Base-by-base conservation (phyloP, 2,329 filamentous ascomycete genomes). In the Diplodia intermedia region DNA sequence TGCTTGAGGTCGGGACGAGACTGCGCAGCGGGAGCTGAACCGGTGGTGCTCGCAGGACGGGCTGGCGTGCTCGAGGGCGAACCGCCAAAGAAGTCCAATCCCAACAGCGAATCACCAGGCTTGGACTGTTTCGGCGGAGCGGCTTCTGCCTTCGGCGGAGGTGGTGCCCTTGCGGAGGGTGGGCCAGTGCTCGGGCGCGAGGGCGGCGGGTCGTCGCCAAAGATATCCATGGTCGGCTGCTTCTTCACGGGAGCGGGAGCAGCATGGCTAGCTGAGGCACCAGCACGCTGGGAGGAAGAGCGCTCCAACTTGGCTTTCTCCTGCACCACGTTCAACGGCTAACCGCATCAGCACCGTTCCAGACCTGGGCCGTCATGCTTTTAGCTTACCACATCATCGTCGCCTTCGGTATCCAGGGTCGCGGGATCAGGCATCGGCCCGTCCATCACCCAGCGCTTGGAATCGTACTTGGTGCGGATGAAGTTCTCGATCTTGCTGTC, bases 401-500 rank as follows among this genome's bases (percentile, higher is more conserved):
- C 94, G 66, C 89, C 93, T 18, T 93, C 91, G 15, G 83, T 88
- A 77, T 96, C 93, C 63, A 99, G 82, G 1, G 91, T 92, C 3
- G 92, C 86, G n/a, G 96, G 95, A 77, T 98, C 93, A 5, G 96
- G 96, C 77, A 96, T 94, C 5, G 89, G 89, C 1, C 95, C 95
- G 70, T 99, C 95, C 94, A 98, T 98, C n/a, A 93, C 91, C 95
- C 95, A 99, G 82, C 96, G 87, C 87, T 97, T 98, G 66, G 95
- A 91, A 79, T 99, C 95, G 80, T 99, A 99, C 81, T 99, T 99
- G 68, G 96, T 99, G 72, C 95, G 90, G 75, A 99, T 98, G 77
- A 99, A 99, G 84, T 98, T 99, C 86, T 99, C 95, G 74, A 99
- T 98, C 86, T 99, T 99, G 72, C 85, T 87, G 43, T 69, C 66